Conservation (phyloP, 306 rosid genomes). For the Ormosia emarginata region DNA sequence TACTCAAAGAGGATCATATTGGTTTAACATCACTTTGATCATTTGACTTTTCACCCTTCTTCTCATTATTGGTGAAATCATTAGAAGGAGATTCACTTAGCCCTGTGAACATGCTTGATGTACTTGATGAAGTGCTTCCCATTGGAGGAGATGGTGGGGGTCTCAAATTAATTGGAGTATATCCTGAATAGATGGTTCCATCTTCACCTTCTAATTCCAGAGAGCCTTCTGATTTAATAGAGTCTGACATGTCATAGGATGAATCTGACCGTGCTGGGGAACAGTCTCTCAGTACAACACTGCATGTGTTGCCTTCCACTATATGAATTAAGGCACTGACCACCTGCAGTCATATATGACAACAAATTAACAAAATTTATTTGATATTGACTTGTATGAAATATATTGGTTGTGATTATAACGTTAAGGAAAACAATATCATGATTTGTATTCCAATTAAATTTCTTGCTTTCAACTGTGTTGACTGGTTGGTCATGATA, state of each 20-base stretch:
- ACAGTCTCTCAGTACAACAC: slow-evolving; percentile 31
- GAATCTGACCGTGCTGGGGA: slow-evolving; percentile 44
- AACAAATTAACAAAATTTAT: not conserved
- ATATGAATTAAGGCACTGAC: slow-evolving; percentile 40
- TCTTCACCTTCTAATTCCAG: slow-evolving; percentile 23
- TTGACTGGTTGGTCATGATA: not conserved
- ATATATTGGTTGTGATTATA: not conserved
- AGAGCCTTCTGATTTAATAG: slow-evolving; percentile 18
- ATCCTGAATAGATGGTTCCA: slow-evolving; percentile 10
- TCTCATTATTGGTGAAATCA: not conserved
- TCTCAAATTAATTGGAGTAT: not conserved
- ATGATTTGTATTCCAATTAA: not conserved
- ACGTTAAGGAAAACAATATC: too few species aligned
- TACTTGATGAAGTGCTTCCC: slow-evolving; percentile 24
- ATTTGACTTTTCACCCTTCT: not conserved
- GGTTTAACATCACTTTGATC: not conserved
- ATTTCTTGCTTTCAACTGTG: not conserved
- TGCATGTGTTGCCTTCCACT: slow-evolving; percentile 31
- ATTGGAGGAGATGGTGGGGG: slow-evolving; percentile 44
- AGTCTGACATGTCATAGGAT: slow-evolving; percentile 28
- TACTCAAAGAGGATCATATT: slow-evolving; percentile 2
- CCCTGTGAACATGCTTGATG: slow-evolving; percentile 10
- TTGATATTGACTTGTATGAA: not conserved
- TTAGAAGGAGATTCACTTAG: slow-evolving; percentile 8
- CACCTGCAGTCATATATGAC: slow-evolving; percentile 41